Evolutionary conservation across 345 rosid species (phyloP), one percentile per base, ranked within the genome.

Genomic region (Arabis alpina): DNA sequence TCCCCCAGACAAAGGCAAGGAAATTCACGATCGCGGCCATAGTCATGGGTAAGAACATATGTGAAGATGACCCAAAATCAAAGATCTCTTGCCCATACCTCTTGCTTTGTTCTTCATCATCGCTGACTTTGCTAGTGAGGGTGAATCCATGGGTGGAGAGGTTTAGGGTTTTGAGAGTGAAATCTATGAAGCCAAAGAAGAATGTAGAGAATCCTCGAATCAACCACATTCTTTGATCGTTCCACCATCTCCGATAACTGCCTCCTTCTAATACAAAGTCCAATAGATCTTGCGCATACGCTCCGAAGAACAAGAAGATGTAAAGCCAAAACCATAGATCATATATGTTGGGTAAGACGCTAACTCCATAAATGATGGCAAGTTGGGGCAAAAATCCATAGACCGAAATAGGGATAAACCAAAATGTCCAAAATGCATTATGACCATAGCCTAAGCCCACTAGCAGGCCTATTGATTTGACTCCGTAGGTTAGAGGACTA

Each of bases 311-410:
- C 14, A 90, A 84, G 71, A 93, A 84, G 30, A 44, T 24, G 78
- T 88, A 86, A n/a, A 93, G 59, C 63, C 77, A 50, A 76, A 87
- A 84, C 87, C 88, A 81, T 36, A 83, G 73, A 36, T 88, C 87
- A 2, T 85, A 81, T 19, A 79, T 73, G 82, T 80, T 79, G 8
- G 93, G 93, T 70, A 89, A 82, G 54, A 86, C 68, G 51, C 55
- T 63, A 41, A 80, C 62, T 9, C 82, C 73, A 23, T 76, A 57
- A 54, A 88, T 13, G 65, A 92, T 88, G 10, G 82, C 85, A 0
- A 89, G 64, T 45, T 84, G 98, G 24, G 98, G 98, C 45, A 89
- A 60, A 34, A 88, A 78, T 25, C 85, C 84, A 67, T 92, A 89
- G 0, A 66, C 2, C 41, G 71, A 14, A 10, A 77, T 7, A 30